These are phyloP conservation scores for Knoxia roxburghii DNA, from an alignment of 257 asterid genomes.

Conservation along the genomic window DNA sequence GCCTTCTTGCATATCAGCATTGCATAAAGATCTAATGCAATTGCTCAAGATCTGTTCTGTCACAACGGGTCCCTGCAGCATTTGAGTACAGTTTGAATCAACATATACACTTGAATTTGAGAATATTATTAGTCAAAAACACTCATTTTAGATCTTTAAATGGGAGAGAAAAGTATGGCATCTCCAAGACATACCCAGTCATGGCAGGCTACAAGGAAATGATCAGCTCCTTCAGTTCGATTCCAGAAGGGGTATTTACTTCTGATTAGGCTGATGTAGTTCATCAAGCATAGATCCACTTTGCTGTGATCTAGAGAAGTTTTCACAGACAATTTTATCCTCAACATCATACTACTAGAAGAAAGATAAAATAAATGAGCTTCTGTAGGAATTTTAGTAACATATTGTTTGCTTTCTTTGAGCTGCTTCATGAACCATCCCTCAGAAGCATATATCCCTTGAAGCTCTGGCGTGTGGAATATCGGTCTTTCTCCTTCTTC, in stretches of 20 bases:
- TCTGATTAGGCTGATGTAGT: constrained; percentile 27
- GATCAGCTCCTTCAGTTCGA: constrained; percentile 52
- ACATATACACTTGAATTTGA: no score
- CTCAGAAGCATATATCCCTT: constrained; percentile 56
- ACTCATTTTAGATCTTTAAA: background rate
- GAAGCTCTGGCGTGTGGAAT: constrained; percentile 36
- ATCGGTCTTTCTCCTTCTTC: constrained; percentile 37
- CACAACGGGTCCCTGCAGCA: constrained; percentile 68
- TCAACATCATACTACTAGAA: constrained; percentile 42
- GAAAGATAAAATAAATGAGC: constrained; percentile 62
- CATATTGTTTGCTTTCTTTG: constrained; percentile 33
- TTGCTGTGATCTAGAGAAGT: constrained; percentile 40
- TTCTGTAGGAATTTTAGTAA: constrained; percentile 28
- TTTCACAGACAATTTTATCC: constrained; percentile 39
- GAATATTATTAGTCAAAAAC: background rate
- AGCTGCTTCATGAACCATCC: constrained; percentile 45
- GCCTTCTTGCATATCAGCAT: constrained; percentile 69
- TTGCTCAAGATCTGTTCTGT: constrained; percentile 56
- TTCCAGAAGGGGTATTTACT: constrained; percentile 50
- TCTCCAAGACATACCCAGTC: constrained; percentile 41
- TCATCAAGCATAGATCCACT: constrained; percentile 24
- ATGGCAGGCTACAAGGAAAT: constrained; percentile 61
- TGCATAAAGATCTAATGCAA: constrained; percentile 79
- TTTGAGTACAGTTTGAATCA: background rate
- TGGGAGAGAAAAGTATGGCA: no score